Evolutionary conservation across 2,329 filamentous ascomycete species (phyloP), one percentile per base, ranked within the genome.

Genomic region (Aspergillus cejpii): DNA sequence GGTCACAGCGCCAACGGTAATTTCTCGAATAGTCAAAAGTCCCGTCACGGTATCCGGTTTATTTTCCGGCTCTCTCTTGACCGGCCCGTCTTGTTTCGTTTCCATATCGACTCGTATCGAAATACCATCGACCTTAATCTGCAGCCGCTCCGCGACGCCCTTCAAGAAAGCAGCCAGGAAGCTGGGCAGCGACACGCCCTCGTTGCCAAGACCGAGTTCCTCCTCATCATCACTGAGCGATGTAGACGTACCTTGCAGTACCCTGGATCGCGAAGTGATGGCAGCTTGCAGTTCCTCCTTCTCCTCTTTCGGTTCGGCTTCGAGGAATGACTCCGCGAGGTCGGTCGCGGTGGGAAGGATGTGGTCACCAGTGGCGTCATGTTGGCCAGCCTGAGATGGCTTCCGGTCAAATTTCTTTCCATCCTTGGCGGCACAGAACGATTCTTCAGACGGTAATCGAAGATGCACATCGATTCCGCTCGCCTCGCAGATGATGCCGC

Each of bases 401-500:
- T 47, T 53, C 10, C 19, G 21, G 2, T n/a, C 20, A 29, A 48
- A 41, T 11, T 44, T 59, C 55, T 49, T 56, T 61, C 52, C 54
- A 48, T 59, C 58, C 54, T 61, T 60, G 47, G 39, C 57, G 56
- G 57, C 56, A 51, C 52, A 56, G 58, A 54, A 47, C 58, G 61
- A 39, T 54, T 64, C 55, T 58, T 66, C 69, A 64, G 49, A 69
- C 58, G 56, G 71, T 26, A 87, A 72, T 54, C 74, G 75, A 19
- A 87, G 60, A 48, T 81, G 77, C 24, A 94, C 76, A 53, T 90
- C 79, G 49, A 96, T 80, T 15, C 88, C 89, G 55, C 91, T 81
- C 17, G 91, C 77, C 60, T 95, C 86, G 57, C 91, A 80, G 23
- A 79, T 74, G 61, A 97, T 94, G 21, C 87, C 83, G 55, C 84